These are phyloP conservation scores for Colletotrichum sidae DNA, from an alignment of 2,329 filamentous ascomycete genomes.

Conservation along the genomic window DNA sequence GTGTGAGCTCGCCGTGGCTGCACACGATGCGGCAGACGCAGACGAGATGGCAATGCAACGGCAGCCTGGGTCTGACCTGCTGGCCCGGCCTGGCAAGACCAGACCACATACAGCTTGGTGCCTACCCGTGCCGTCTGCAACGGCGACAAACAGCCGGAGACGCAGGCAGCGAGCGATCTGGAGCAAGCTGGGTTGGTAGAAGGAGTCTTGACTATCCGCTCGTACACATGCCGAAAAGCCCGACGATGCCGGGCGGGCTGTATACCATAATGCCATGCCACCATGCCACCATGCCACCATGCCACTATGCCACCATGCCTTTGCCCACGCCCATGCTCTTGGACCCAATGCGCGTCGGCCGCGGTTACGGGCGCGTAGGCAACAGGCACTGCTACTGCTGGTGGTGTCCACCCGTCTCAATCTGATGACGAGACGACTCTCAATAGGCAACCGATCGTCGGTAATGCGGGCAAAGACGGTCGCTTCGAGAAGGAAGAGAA, in stretches of 20 bases:
- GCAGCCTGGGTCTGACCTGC: no score
- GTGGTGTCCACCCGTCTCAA: no score
- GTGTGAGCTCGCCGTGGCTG: conserved; percentile 18
- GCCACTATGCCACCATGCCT: neutral
- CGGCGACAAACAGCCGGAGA: neutral
- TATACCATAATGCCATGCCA: neutral
- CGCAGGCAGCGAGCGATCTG: neutral
- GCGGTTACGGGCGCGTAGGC: neutral
- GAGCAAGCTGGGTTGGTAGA: neutral
- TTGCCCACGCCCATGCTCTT: neutral
- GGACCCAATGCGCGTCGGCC: neutral
- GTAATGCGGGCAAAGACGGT: no score
- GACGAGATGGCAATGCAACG: neutral
- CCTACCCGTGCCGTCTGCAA: conserved; percentile 3
- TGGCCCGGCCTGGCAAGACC: no score
- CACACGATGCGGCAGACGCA: neutral
- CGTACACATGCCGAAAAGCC: neutral
- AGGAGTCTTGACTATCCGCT: neutral
- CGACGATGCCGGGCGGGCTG: neutral
- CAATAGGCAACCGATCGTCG: neutral
- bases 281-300: neutral
- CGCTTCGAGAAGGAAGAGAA: neutral
- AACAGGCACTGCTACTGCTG: no score
- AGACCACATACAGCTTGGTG: conserved; percentile 6
- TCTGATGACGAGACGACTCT: neutral